Conservation (phyloP, 2,329 filamentous ascomycete genomes). For the Penicillium italicum region DNA sequence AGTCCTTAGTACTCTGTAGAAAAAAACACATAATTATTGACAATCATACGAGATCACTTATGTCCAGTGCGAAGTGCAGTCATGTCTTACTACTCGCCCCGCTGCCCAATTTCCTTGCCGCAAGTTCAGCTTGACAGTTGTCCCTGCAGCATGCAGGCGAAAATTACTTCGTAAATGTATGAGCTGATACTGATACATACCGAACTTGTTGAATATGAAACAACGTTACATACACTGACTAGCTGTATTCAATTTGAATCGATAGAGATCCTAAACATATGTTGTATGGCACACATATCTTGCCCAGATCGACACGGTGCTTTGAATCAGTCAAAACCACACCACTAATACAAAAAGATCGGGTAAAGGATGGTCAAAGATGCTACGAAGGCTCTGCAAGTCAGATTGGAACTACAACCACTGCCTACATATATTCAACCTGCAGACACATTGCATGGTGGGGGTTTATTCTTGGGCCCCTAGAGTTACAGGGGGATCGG, state of each 20-base stretch:
- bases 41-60: neutral
- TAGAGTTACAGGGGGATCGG: neutral
- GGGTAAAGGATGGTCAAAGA: neutral
- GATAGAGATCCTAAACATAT: neutral
- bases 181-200: neutral
- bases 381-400: neutral
- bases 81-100: neutral
- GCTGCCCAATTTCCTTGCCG: slow-evolving; percentile 10
- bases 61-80: too few species aligned
- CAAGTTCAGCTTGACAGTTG: slow-evolving; percentile 7
- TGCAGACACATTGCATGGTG: neutral
- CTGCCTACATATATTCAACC: neutral
- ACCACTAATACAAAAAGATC: neutral
- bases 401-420: neutral
- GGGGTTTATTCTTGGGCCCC: neutral
- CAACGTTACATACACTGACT: too few species aligned
- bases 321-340: too few species aligned
- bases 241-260: neutral
- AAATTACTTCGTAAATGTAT: neutral
- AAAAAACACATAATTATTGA: neutral
- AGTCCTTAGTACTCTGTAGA: neutral
- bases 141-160: slow-evolving; percentile 7
- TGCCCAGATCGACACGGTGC: neutral
- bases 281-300: neutral
- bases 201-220: neutral